Conservation (phyloP, 805 yeast species). For the Barnettozyma pratensis region DNA sequence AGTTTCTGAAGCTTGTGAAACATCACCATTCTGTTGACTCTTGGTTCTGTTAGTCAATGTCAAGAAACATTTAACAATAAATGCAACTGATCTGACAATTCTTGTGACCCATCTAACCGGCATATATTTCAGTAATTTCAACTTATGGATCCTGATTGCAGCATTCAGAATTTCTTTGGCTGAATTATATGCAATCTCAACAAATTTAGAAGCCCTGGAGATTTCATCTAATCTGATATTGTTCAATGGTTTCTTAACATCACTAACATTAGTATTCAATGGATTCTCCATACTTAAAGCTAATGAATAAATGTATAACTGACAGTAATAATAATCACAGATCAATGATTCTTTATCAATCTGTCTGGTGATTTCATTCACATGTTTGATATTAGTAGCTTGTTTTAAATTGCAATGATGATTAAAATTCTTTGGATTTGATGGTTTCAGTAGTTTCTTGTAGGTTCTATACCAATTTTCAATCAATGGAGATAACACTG, state of each 20-base stretch:
- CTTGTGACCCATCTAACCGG: slow-evolving; percentile 92
- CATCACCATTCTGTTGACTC: slow-evolving; percentile 14
- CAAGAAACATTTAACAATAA: slow-evolving; percentile 78
- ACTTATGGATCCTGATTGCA: slow-evolving; percentile 61
- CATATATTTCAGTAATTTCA: slow-evolving; percentile 64
- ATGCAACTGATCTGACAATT: slow-evolving; percentile 83
- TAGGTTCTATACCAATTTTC: slow-evolving; percentile 74
- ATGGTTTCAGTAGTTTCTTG: slow-evolving; percentile 46
- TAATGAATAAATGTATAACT: slow-evolving; percentile 76
- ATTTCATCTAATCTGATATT: slow-evolving; percentile 61
- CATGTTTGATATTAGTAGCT: slow-evolving; percentile 28
- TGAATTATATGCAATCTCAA: slow-evolving; percentile 75
- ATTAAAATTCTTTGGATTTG: slow-evolving; percentile 35
- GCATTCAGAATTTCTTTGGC: slow-evolving; percentile 75
- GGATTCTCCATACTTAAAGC: slow-evolving; percentile 55
- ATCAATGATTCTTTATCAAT: slow-evolving; percentile 68
- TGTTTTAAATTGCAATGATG: slow-evolving; percentile 24
- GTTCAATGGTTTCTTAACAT: slow-evolving; percentile 19
- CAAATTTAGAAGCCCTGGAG: slow-evolving; percentile 67
- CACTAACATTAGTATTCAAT: slow-evolving; percentile 11
- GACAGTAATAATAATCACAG: slow-evolving; percentile 81
- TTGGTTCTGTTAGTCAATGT: slow-evolving; percentile 41
- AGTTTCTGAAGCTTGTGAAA: slow-evolving; percentile 27
- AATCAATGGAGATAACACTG: slow-evolving; percentile 69
- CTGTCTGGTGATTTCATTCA: slow-evolving; percentile 26